A percentile compares a stretch with the other conserved stretches of the same genome.
Evolutionary conservation across 768 basidiomycete genomes (phyloP).

Genomic region (Hericium coralloides): DNA sequence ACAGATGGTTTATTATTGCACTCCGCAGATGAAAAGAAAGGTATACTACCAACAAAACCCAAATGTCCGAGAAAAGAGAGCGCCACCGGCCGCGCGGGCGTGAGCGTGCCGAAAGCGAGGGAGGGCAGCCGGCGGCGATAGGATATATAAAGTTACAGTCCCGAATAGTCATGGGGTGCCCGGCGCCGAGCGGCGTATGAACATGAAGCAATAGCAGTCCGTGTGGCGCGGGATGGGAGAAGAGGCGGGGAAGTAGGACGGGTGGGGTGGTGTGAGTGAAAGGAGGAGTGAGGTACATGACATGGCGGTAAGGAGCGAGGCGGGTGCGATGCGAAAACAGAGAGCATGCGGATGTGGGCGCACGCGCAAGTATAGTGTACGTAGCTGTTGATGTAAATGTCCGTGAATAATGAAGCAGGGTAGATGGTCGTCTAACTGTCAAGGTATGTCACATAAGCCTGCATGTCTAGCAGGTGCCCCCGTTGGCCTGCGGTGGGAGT

Average conservation of each 20-base stretch:
- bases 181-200: not conserved
- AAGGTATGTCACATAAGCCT: not conserved
- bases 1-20: not conserved
- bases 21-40: not conserved
- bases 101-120: not conserved
- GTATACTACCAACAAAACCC: not conserved
- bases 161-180: not conserved
- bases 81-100: not conserved
- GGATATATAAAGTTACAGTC: not conserved
- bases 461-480: not conserved
- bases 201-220: not conserved
- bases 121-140: not conserved
- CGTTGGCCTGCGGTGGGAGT: not conserved
- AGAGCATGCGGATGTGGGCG: not conserved
- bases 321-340: not conserved
- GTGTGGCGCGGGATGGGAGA: not conserved
- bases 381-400: not conserved
- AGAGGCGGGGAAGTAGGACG: not conserved
- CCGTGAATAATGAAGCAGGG: not conserved
- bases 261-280: not conserved
- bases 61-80: not conserved
- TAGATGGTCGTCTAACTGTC: not conserved
- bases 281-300: not conserved
- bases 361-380: not conserved
- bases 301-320: not conserved